Evolutionary conservation across 352 stramenopile genomes (phyloP), one percentile per base, ranked within the genome.

Genomic region (Globisporangium orthogonon): DNA sequence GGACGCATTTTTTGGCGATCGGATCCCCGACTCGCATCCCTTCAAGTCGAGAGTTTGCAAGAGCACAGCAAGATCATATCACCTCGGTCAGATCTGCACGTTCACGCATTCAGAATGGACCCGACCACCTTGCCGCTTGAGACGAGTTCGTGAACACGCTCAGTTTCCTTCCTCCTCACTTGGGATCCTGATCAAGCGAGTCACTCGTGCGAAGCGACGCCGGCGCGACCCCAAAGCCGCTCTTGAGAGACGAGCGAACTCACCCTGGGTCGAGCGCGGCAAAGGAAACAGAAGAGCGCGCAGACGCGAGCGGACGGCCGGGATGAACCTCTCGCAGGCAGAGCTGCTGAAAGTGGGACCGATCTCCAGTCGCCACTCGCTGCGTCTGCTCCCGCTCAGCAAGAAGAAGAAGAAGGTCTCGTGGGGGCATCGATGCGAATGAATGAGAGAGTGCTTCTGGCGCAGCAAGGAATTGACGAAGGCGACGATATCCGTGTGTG

Each of bases 391-490:
- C 28, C 86, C 86, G 6, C 61, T 94, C 17, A 91, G 79, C 70
- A 89, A 89, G 73, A 89, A 91, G 69, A 93, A 91, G 67, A 91
- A 91, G 53, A 91, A 91, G 68, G 79, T 87, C n/a, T 50, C 45
- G 56, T 40, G 9, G 18, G 29, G n/a, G 7, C 10, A 13, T 13
- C 7, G 10, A 48, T 17, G 4, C 10, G 18, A n/a, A 1, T 7
- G 40, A 45, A 23, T 17, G 10, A 28, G 41, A 23, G 43, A 48
- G 43, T 15, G 35, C 4, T 14, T 2, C 31, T 37, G 31, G 31
- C 7, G 2, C 7, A 7, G 4, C 4, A 37, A 37, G 31, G 7
- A 7, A 4, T 37, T 37, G 31, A 37, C 31, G 7, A 37, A 37
- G 31, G 7, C 31, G 31, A 37, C 31, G 4, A 9, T 37, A 7